phyloP scores from a whole-genome alignment of 768 basidiomycete species.

The Pseudohyphozyma bogoriensis region DNA sequence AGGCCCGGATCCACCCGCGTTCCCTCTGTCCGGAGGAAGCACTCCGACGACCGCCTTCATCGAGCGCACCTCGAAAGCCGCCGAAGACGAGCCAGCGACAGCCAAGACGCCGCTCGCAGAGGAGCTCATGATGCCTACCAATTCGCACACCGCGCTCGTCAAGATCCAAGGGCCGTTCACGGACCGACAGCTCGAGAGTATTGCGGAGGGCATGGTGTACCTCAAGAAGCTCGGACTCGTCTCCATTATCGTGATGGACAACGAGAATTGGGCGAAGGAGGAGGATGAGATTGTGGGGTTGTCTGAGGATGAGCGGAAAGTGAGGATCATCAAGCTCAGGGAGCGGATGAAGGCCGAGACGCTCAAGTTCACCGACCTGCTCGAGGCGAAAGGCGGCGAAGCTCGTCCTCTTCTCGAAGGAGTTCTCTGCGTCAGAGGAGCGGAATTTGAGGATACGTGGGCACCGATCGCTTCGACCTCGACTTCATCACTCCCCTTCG shows the following conservation, averaged over 20 bases:
- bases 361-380: slow-evolving; percentile 67
- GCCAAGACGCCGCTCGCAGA: slow-evolving; percentile 6
- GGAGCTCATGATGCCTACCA: slow-evolving; percentile 50
- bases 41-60: slow-evolving; percentile 34
- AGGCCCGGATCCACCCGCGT: slow-evolving; percentile 27
- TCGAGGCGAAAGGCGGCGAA: slow-evolving; percentile 73
- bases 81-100: slow-evolving; percentile 46
- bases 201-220: slow-evolving; percentile 85
- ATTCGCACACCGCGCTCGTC: slow-evolving; percentile 80
- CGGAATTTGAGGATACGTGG: slow-evolving; percentile 22
- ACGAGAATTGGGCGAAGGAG: slow-evolving; percentile 60
- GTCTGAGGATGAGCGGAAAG: slow-evolving; percentile 45
- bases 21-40: slow-evolving; percentile 35
- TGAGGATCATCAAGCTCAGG: slow-evolving; percentile 16
- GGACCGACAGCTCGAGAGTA: slow-evolving; percentile 84
- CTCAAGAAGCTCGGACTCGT: slow-evolving; percentile 92
- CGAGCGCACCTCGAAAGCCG: slow-evolving; percentile 48
- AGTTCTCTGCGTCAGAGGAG: slow-evolving; percentile 50
- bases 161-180: slow-evolving; percentile 95
- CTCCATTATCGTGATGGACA: slow-evolving; percentile 87
- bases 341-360: slow-evolving; percentile 55
- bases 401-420: slow-evolving; percentile 83
- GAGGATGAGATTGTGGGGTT: slow-evolving; percentile 45
- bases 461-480: slow-evolving; percentile 26
- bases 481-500: slow-evolving; percentile 57